phyloP scores from a whole-genome alignment of 169 alveolate species.

The Plasmodium knowlesi region DNA sequence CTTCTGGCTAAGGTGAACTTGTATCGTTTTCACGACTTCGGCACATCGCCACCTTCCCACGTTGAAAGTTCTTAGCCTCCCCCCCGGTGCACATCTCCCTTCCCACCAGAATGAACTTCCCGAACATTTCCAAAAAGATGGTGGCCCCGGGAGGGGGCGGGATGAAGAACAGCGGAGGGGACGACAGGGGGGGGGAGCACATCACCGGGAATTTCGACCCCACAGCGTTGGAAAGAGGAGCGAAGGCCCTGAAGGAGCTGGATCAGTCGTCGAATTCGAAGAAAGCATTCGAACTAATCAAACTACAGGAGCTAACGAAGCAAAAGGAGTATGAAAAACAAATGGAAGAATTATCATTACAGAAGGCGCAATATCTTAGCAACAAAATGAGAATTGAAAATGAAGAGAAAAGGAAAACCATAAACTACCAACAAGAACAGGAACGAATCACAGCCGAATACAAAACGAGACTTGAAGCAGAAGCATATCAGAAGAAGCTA shows the following conservation, averaged over 20 bases:
- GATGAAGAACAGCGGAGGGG: not conserved
- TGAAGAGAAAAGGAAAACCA: constrained; percentile 93
- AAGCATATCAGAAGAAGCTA: constrained; percentile 92
- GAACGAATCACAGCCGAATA: constrained; percentile 95
- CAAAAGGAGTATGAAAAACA: constrained; percentile 94
- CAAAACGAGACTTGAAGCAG: constrained; percentile 92
- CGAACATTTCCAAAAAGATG: constrained; percentile 52
- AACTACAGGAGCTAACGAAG: constrained; percentile 95
- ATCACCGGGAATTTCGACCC: constrained; percentile 93
- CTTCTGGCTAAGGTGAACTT: not conserved
- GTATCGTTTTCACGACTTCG: not conserved
- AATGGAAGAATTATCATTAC: constrained; percentile 86
- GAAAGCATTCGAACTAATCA: constrained; percentile 95
- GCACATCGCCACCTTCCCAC: not conserved
- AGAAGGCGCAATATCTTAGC: constrained; percentile 75
- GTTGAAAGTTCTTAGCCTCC: not conserved
- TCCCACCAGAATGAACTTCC: constrained; percentile 25
- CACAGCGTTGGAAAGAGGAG: constrained; percentile 98
- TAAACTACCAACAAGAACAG: constrained; percentile 93
- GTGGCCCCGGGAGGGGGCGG: not conserved
- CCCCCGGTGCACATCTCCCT: not conserved
- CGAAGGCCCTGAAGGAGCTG: constrained; percentile 96
- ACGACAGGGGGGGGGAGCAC: constrained; percentile 17
- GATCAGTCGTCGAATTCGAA: constrained; percentile 94
- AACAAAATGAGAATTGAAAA: constrained; percentile 88